Base-by-base conservation (phyloP, 352 stramenopile genomes). In the Phytophthora macrochlamydospora region DNA sequence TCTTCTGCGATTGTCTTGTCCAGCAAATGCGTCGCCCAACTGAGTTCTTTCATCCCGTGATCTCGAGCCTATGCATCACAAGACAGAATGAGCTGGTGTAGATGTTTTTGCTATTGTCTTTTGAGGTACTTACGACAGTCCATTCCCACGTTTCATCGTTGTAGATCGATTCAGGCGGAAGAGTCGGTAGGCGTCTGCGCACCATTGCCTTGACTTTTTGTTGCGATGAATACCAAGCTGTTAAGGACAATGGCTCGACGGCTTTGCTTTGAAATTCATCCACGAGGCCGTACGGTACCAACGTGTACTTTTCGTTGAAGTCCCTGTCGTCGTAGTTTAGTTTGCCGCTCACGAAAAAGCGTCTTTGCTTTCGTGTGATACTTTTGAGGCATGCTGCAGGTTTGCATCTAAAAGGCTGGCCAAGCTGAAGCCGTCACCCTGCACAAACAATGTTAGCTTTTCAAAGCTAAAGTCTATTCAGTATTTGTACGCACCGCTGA, bases 111-210 rank as follows among this genome's bases (percentile, higher is more conserved):
- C 18, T 24, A 24, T 24, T 24, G 18, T 24, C 18, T 24, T 24
- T 24, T 24, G 18, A 24, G 18, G 18, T 7, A 63, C 87, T 65
- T 59, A 87, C 75, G 35, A 98, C 93, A 0, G 94, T 98, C 84
- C 88, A 97, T 62, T 98, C 94, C 94, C 94, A 98, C 4, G 93
- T 98, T 46, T 93, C 79, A 59, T 90, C 71, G 31, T 85, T 76
- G 76, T 97, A 98, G n/a, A 91, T 88, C 6, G 70, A 44, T n/a
- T 63, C 67, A n/a, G 80, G 74, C 7, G 86, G 75, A 13, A 97
- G 64, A 7, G 50, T 64, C 7, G 73, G 52, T 29, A 88, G 52
- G 2, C 78, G 67, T 6, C 78, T 67, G 2, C 62, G 61, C 3
- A 95, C 79, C 14, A 79, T 68, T 29, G 53, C 38, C 53, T 72